Conservation (phyloP, 306 rosid genomes). For the Astragalus glycyphyllos region DNA sequence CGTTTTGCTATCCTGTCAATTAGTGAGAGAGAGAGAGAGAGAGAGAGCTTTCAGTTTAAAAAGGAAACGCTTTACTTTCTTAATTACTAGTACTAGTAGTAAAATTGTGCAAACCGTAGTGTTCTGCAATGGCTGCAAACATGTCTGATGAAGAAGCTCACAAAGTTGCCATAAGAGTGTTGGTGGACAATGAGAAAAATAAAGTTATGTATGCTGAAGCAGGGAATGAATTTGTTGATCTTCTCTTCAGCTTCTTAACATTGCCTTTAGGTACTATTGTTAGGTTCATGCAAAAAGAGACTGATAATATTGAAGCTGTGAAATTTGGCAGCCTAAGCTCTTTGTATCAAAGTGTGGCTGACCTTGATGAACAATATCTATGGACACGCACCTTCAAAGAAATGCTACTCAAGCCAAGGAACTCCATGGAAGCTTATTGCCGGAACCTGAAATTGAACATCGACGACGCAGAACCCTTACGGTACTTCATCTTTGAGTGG, state of each 20-base stretch:
- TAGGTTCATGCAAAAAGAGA: background rate
- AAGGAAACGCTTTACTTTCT: too few relatives aligned
- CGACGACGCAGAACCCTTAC: background rate
- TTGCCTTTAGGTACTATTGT: background rate
- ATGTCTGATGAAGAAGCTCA: background rate
- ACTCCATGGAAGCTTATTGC: slow-evolving; percentile 30
- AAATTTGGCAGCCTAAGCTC: slow-evolving; percentile 20
- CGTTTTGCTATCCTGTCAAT: too few relatives aligned
- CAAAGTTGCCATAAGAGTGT: background rate
- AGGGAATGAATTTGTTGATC: background rate
- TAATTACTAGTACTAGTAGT: too few relatives aligned
- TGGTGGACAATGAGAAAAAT: background rate
- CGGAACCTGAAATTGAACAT: slow-evolving; percentile 15
- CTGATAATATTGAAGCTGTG: background rate
- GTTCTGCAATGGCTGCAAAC: background rate
- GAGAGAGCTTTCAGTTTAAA: too few relatives aligned
- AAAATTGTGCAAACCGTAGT: too few relatives aligned
- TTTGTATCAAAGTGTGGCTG: background rate
- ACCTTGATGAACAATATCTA: background rate
- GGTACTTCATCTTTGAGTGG: background rate
- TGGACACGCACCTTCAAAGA: background rate
- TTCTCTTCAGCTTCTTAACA: slow-evolving; percentile 13
- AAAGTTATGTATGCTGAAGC: slow-evolving; percentile 8
- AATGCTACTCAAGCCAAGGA: slow-evolving; percentile 25
- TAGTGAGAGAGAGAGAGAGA: too few relatives aligned